Base-by-base conservation (phyloP, 2,329 filamentous ascomycete genomes). In the Cladophialophora psammophila region DNA sequence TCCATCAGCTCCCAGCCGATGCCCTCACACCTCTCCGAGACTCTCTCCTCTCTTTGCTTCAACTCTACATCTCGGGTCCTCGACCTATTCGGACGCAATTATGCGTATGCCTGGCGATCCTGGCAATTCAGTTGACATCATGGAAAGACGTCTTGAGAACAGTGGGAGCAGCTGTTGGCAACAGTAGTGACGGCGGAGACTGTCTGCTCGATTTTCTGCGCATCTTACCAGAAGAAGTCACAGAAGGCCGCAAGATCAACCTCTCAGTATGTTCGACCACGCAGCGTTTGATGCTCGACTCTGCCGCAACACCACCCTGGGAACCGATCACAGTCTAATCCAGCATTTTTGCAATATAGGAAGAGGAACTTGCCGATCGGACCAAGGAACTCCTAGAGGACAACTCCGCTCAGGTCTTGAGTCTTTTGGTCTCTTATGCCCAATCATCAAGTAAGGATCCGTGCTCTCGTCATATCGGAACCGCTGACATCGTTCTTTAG, bases 191-290 rank as follows among this genome's bases (percentile, higher is more conserved):
- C 75, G 87, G 90, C 68, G 88, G 95, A 75, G 88, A 93, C 72
- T 95, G 91, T 79, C 91, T 98, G 75, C 85, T 99, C 76, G 95
- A 99, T 80, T 99, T 99, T 80, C 86, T 99, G 72, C 93, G 93
- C 80, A 94, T 99, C 75, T 89, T 99, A 72, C 95, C 95, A 64
- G 95, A 99, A 85, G 95, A 99, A 86, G 95, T 99, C 77, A 98
- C 92, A 74, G 94, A 99, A 86, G 95, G 95, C 83, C 93, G 95
- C 82, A 99, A 98, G 85, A 97, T 99, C 86, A 97, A 93, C 86
- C 87, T 99, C 83, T 94, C 93, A 88, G 94, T 97, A 95, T 84
- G 93, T 94, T 87, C 89, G 90, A 84, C 84, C 79, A 78, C 79
- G 71, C 74, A 76, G 76, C 74, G 75, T 77, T 73, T 74, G 75